Evolutionary conservation across 2,329 filamentous ascomycete species (phyloP).

Genomic region (Xylaria sp.): DNA sequence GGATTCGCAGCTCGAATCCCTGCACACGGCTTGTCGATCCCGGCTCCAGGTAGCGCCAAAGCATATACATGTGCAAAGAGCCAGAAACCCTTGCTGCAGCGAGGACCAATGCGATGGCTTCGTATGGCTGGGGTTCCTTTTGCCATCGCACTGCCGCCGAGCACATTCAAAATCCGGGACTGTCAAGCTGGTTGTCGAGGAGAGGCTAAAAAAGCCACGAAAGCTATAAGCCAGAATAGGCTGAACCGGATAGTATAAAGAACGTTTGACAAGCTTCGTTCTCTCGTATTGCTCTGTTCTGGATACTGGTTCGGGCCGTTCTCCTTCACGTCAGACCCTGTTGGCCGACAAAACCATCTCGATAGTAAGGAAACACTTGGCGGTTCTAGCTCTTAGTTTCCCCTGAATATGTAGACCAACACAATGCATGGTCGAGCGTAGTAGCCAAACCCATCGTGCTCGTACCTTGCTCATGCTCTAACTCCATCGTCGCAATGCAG

Average conservation of each 20-base stretch:
- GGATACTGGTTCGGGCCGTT: conserved; percentile 25
- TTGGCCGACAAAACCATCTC: not conserved
- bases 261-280: conserved; percentile 22
- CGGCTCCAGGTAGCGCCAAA: conserved; percentile 44
- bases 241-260: conserved; percentile 32
- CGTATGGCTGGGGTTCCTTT: conserved; percentile 23
- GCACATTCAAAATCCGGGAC: conserved; percentile 28
- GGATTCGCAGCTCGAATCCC: conserved; percentile 41
- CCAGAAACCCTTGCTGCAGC: conserved; percentile 36
- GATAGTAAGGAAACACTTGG: conserved; percentile 14
- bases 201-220: conserved; percentile 33
- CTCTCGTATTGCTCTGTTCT: conserved; percentile 16
- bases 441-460: not conserved
- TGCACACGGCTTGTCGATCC: conserved; percentile 45
- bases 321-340: conserved; percentile 22
- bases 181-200: conserved; percentile 23
- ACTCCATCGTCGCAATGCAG: not conserved
- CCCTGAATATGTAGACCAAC: conserved; percentile 6
- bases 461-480: conserved; percentile 1
- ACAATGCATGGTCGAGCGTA: conserved; percentile 1
- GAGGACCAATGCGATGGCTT: conserved; percentile 38
- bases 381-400: conserved; percentile 16
- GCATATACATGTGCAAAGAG: conserved; percentile 41
- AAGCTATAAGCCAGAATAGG: conserved; percentile 33
- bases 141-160: conserved; percentile 30